These are phyloP conservation scores for Mortierella sp. DNA, from an alignment of 371 early-diverging fungal genomes.

Conservation along the genomic window DNA sequence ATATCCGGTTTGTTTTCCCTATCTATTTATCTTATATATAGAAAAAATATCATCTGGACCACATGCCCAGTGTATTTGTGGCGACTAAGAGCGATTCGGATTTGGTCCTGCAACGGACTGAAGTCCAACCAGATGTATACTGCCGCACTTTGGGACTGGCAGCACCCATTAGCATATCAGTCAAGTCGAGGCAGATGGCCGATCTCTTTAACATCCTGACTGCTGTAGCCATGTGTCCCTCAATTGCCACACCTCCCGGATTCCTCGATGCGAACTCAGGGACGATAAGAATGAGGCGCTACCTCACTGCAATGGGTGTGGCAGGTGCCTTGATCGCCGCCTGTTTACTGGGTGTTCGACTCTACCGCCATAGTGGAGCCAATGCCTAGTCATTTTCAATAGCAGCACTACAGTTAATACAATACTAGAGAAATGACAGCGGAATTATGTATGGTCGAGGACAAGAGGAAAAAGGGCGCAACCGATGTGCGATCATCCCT, in stretches of 20 bases:
- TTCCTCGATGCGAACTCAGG: constrained; percentile 42
- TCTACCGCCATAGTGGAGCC: constrained; percentile 37
- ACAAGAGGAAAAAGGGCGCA: too few relatives aligned
- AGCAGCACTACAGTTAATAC: too few relatives aligned
- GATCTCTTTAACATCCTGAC: constrained; percentile 89
- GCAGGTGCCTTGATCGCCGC: constrained; percentile 44
- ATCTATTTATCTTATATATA: constrained; percentile 22
- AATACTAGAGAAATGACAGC: too few relatives aligned
- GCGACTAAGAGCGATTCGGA: constrained; percentile 95
- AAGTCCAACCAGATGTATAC: constrained; percentile 92
- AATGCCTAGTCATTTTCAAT: too few relatives aligned
- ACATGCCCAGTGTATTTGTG: constrained; percentile 90
- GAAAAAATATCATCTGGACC: constrained; percentile 85
- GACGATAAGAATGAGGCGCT: constrained; percentile 34
- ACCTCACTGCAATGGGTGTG: constrained; percentile 46
- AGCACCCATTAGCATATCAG: constrained; percentile 90
- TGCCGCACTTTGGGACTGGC: constrained; percentile 87
- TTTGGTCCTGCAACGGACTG: constrained; percentile 78
- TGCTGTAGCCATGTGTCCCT: constrained; percentile 87
- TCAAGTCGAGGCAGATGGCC: constrained; percentile 85
- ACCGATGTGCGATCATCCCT: too few relatives aligned
- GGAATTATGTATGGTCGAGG: too few relatives aligned
- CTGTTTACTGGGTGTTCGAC: constrained; percentile 35
- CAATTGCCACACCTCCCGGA: constrained; percentile 56
- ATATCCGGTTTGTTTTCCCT: background rate